phyloP scores from a whole-genome alignment of 805 yeast species.

The Candida awuae region DNA sequence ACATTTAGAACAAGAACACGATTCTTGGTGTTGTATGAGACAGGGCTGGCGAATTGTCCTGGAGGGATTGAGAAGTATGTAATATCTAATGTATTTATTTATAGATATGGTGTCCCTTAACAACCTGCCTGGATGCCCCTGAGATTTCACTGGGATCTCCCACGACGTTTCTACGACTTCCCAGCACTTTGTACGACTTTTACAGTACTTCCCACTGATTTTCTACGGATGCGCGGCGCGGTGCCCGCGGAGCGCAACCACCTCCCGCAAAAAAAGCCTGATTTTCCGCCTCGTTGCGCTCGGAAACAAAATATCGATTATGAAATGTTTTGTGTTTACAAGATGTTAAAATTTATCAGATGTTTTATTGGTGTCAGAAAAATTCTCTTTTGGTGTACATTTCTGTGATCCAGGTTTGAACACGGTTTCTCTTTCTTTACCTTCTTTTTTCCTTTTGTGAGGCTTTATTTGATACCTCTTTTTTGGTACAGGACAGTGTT shows the following conservation, averaged over 20 bases:
- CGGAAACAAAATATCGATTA: not conserved
- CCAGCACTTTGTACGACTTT: too few relatives aligned
- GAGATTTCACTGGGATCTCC: too few relatives aligned
- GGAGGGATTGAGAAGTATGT: slow-evolving; percentile 7
- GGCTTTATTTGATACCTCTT: not conserved
- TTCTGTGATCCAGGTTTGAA: not conserved
- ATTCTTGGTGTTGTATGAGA: slow-evolving; percentile 30
- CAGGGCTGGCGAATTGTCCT: slow-evolving; percentile 10
- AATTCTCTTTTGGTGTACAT: not conserved
- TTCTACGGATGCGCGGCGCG: too few relatives aligned
- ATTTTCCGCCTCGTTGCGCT: slow-evolving; percentile 1
- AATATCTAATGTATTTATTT: too few relatives aligned
- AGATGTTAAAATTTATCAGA: too few relatives aligned
- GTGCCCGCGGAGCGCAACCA: too few relatives aligned
- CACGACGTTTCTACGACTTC: too few relatives aligned
- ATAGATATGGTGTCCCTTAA: too few relatives aligned
- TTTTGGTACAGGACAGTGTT: not conserved
- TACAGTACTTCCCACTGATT: too few relatives aligned
- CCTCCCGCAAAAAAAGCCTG: not conserved
- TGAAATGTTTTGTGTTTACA: not conserved
- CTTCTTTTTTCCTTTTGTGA: not conserved
- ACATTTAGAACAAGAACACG: slow-evolving; percentile 30
- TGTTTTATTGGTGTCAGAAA: not conserved
- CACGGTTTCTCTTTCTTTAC: too few relatives aligned
- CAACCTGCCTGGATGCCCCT: too few relatives aligned